Percentiles rank a stretch among this genome's conserved stretches.
These are phyloP conservation scores for Russula lepida DNA, from an alignment of 768 basidiomycete genomes.

Conservation along the genomic window DNA sequence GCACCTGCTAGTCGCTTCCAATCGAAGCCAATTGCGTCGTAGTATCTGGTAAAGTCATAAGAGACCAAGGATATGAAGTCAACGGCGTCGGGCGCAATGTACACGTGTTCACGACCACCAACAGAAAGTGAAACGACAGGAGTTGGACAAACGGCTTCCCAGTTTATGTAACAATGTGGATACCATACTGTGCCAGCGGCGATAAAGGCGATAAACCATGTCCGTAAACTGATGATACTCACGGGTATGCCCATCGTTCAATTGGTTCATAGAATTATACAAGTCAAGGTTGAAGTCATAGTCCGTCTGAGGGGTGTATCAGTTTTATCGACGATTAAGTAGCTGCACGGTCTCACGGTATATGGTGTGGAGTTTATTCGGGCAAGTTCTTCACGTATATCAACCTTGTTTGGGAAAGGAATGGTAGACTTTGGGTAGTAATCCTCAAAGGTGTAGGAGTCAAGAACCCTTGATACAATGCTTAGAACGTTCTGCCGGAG, in stretches of 20 bases:
- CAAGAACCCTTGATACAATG: constrained; percentile 28
- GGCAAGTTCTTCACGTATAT: constrained; percentile 44
- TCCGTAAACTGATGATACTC: constrained; percentile 16
- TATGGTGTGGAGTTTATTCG: constrained; percentile 43
- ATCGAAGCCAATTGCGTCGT: constrained; percentile 15
- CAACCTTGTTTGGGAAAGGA: constrained; percentile 35
- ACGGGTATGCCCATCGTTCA: constrained; percentile 66
- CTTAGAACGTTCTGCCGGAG: constrained; percentile 30
- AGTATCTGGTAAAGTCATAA: constrained; percentile 4
- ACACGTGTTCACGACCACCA: constrained; percentile 6
- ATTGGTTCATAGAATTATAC: constrained; percentile 43
- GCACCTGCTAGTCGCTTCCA: constrained; percentile 57
- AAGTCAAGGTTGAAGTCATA: constrained; percentile 58
- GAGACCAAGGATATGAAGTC: constrained; percentile 9
- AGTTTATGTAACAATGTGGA: constrained; percentile 46
- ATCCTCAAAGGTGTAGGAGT: constrained; percentile 36
- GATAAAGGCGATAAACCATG: background rate
- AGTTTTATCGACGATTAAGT: background rate
- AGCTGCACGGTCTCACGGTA: constrained; percentile 27
- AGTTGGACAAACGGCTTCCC: constrained; percentile 29
- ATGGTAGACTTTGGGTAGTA: constrained; percentile 31
- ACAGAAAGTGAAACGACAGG: constrained; percentile 11
- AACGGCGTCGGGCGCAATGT: constrained; percentile 13
- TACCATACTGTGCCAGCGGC: constrained; percentile 38
- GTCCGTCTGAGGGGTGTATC: constrained; percentile 40